Percentiles rank a stretch among this genome's conserved stretches.
Evolutionary conservation across 202 grass and related monocot species (phyloP).

Genomic region (Musa balbisiana): DNA sequence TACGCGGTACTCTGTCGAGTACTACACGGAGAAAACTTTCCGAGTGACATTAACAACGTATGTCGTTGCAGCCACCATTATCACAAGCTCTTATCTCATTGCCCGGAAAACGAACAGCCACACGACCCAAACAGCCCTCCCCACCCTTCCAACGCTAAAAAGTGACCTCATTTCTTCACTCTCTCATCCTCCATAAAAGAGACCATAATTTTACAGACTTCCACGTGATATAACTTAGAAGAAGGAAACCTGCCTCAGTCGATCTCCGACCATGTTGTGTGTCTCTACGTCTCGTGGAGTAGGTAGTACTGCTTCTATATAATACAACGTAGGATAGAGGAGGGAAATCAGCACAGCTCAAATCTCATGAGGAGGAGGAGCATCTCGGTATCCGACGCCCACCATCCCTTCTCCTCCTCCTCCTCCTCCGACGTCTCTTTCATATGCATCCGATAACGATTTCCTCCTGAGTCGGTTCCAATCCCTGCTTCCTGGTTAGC

Average conservation of each 20-base stretch:
- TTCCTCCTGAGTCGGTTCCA: conserved; percentile 73
- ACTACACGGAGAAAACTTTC: background rate
- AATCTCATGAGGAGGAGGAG: background rate
- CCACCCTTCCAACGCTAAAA: background rate
- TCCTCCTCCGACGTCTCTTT: conserved; percentile 24
- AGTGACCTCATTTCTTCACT: background rate
- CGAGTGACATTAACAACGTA: background rate
- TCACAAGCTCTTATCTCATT: background rate
- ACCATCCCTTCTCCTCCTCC: background rate
- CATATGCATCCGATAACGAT: conserved; percentile 71
- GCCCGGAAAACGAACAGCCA: background rate
- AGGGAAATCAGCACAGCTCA: background rate
- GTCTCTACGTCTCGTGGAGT: conserved; percentile 10
- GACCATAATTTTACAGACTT: background rate
- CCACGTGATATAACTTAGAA: background rate
- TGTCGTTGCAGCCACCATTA: background rate
- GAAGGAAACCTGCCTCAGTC: background rate
- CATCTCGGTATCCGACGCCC: background rate
- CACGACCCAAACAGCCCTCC: background rate
- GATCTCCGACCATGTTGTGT: background rate
- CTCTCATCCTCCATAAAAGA: background rate
- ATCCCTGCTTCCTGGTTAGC: conserved; percentile 33
- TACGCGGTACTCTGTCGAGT: no score
- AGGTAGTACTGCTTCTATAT: background rate
- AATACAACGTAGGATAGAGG: background rate